phyloP scores from a whole-genome alignment of 73 alveolate species.

The Urostyla sp. region DNA sequence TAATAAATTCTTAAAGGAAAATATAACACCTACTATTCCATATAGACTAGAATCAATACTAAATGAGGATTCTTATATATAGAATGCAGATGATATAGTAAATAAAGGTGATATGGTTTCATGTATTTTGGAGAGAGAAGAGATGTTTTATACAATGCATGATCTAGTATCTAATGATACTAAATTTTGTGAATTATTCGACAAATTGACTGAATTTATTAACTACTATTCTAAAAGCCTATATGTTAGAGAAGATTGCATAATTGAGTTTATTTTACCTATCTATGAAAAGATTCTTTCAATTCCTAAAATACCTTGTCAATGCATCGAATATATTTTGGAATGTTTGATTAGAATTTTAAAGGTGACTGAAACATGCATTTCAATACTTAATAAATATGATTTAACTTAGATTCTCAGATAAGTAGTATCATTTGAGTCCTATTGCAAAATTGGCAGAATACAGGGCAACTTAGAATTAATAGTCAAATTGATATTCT shows the following conservation, averaged over 20 bases:
- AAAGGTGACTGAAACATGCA: not conserved
- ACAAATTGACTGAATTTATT: not conserved
- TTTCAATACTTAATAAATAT: not conserved
- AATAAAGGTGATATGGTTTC: not conserved
- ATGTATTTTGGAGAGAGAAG: slow-evolving; percentile 11
- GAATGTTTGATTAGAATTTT: not conserved
- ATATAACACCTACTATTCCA: not conserved
- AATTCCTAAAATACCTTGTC: not conserved
- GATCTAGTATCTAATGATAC: not conserved
- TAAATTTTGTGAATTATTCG: not conserved
- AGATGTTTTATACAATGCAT: not conserved
- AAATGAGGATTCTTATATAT: not conserved
- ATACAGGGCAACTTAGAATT: not conserved
- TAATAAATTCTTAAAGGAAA: slow-evolving; percentile 33
- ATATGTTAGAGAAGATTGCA: not conserved
- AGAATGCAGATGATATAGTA: not conserved
- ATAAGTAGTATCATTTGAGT: not conserved
- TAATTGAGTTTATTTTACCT: slow-evolving; percentile 11
- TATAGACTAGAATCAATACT: not conserved
- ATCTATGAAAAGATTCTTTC: not conserved
- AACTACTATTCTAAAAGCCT: not conserved
- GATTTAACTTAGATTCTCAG: not conserved
- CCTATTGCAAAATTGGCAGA: not conserved
- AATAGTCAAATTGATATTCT: slow-evolving; percentile 8
- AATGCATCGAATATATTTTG: not conserved